Base-by-base conservation (phyloP, 768 basidiomycete species). In the Steccherinum ochraceum region DNA sequence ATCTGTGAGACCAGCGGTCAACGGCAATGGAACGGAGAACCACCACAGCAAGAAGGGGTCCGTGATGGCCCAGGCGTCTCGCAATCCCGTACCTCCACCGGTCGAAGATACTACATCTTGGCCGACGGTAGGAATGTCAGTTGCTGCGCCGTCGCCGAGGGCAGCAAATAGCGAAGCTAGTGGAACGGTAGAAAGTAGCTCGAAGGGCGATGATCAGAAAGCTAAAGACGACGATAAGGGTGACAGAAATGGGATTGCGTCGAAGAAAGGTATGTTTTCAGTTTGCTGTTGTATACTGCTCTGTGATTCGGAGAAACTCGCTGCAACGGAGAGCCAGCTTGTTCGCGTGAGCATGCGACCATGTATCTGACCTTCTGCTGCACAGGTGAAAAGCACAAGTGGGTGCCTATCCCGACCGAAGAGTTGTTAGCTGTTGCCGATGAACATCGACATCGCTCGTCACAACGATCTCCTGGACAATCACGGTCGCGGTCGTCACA, bases 331-430 rank as follows among this genome's bases (percentile, higher is more conserved):
- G n/a, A n/a, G n/a, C n/a, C n/a, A n/a, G n/a, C n/a, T n/a, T n/a
- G n/a, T n/a, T n/a, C n/a, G n/a, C n/a, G n/a, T n/a, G n/a, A n/a
- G n/a, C n/a, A n/a, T n/a, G n/a, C n/a, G n/a, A n/a, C n/a, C n/a
- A n/a, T n/a, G n/a, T n/a, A n/a, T n/a, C n/a, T n/a, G n/a, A n/a
- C n/a, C n/a, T n/a, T n/a, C n/a, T n/a, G n/a, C n/a, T n/a, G n/a
- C n/a, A 52, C 52, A 75, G 77, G 69, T 56, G 79, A 79, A 63
- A 81, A 80, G 66, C 65, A 74, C 4, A 83, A 81, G 66, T 83
- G 82, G 82, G 72, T 76, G 0, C 70, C 72, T n/a, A 78, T 83
- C 40, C 79, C 81, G 2, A 67, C 77, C 0, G 67, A 72, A 48
- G 81, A 83, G 56, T 68, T 81, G 13, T 77, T 77, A 57, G 78